Evolutionary conservation across 169 alveolate species (phyloP).

Genomic region (Perkinsus chesapeaki): DNA sequence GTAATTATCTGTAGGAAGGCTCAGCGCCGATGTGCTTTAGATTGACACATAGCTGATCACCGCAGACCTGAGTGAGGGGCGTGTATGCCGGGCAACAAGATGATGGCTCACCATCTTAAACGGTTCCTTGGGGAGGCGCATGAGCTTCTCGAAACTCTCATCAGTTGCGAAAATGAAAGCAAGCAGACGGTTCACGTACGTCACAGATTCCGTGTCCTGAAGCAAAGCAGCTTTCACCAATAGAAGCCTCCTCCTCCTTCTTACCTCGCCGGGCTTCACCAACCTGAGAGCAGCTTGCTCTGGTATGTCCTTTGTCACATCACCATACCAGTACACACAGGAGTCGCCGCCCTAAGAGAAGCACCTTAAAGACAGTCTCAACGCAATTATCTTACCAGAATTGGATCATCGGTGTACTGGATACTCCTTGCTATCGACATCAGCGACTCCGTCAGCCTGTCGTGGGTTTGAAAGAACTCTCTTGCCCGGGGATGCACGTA

Average conservation of each 20-base stretch:
- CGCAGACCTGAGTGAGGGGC: conserved; percentile 10
- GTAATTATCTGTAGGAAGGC: not conserved
- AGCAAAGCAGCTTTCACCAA: not conserved
- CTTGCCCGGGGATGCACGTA: conserved; percentile 37
- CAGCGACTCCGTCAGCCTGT: not conserved
- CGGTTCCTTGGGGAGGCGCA: conserved; percentile 37
- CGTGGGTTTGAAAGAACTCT: conserved; percentile 24
- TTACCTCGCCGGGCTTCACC: conserved; percentile 31
- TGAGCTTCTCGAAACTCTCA: conserved; percentile 32
- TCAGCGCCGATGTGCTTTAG: not conserved
- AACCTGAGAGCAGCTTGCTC: conserved; percentile 20
- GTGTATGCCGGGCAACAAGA: not conserved
- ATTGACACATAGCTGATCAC: conserved; percentile 32
- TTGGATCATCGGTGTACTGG: conserved; percentile 28
- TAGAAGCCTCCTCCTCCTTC: conserved; percentile 10
- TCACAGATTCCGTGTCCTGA: not conserved
- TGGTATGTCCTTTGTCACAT: conserved; percentile 28
- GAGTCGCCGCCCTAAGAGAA: conserved; percentile 14
- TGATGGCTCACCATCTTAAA: conserved; percentile 23
- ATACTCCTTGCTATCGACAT: not conserved
- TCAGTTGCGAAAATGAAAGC: conserved; percentile 40
- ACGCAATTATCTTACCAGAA: not conserved
- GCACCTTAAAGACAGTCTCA: not conserved
- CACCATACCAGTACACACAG: conserved; percentile 37
- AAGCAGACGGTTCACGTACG: conserved; percentile 36